Evolutionary conservation across 768 basidiomycete genomes (phyloP), one percentile per base, ranked within the genome.

Genomic region (Rhodotorula paludigena): DNA sequence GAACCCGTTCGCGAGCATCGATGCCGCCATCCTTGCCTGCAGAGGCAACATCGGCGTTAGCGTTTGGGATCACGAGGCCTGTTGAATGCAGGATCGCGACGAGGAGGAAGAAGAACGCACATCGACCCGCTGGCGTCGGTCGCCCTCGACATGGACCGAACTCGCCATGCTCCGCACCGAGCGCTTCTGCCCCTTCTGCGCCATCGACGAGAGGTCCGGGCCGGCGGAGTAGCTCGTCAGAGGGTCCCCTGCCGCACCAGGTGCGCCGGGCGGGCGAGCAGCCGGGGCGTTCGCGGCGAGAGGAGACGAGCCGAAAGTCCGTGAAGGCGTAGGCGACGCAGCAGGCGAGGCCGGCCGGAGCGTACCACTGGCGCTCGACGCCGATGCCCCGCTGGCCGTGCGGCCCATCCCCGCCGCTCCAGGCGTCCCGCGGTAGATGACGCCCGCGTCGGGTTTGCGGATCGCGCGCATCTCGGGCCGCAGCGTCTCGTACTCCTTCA

Each of bases 401-500:
- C 65, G 41, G 16, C 48, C 55, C 60, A 59, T 64, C 20, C 79
- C 81, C 53, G 80, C 83, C 71, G 83, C 84, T 1, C 84, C 83
- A 9, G 88, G 87, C 69, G 82, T 84, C 2, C 60, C 59, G 25
- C 68, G 70, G 52, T 64, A 70, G 14, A 59, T 48, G n/a, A 66
- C 72, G 14, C 64, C 68, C 1, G 60, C 60, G 18, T 63, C 70
- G 6, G 59, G 72, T 78, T 81, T 59, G 33, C 75, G 76, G 61
- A 82, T 77, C 42, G 64, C 74, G 47, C 74, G 72, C 57, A 98
- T 81, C 76, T 96, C 93, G 3, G 82, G 84, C 61, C 85, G 82
- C 39, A 97, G 84, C 30, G 89, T 83, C 77, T 97, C 93, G 30
- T 96, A 81, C 77, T 98, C 94, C 56, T 87, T 85, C 60, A 97